Evolutionary conservation across 371 early-diverging fungal genomes (phyloP), one percentile per base, ranked within the genome.

Genomic region (Lichtheimia ramosa): DNA sequence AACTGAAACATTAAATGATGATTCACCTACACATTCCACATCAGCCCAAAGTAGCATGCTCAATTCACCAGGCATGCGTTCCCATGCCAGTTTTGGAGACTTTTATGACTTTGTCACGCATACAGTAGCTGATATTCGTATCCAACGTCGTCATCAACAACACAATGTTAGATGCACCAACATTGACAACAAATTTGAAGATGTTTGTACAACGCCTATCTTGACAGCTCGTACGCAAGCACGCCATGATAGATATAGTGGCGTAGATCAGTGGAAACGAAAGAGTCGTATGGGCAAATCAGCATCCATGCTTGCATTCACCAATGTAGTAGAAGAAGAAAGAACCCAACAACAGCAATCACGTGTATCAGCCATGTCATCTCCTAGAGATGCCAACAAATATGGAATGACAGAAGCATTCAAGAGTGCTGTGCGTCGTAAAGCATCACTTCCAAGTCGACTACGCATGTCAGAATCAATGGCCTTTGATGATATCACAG

Each of bases 131-230:
- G 70, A 63, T 18, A 59, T 60, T 21, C 54, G 61, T 52, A 59
- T 57, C 0, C 70, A 70, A 21, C 48, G 61, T 3, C 65, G 62
- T 13, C 60, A 59, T 27, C 59, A 56, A 16, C 70, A 65, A 43
- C 63, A 63, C 23, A 65, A 63, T 28, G 39, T 56, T 3, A 53
- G 61, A 12, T 50, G 66, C 50, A 48, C 54, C 25, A 51, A 51
- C n/a, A 53, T 70, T 7, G 70, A 70, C 43, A 54, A 49, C 41
- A 70, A 70, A 43, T 63, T 70, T 61, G 60, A 65, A 18, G 70
- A 70, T 39, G 66, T 70, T 10, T 65, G 61, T 24, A 59, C 63
- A 5, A 65, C 65, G 2, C 65, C 65, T 16, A 61, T 70, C 25
- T 43, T 70, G 23, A 62, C 65, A 0, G 65, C 66, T 15, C 56